Base-by-base conservation (phyloP, 192 early-diverging fungal species). In the Chytriomyces confervae region DNA sequence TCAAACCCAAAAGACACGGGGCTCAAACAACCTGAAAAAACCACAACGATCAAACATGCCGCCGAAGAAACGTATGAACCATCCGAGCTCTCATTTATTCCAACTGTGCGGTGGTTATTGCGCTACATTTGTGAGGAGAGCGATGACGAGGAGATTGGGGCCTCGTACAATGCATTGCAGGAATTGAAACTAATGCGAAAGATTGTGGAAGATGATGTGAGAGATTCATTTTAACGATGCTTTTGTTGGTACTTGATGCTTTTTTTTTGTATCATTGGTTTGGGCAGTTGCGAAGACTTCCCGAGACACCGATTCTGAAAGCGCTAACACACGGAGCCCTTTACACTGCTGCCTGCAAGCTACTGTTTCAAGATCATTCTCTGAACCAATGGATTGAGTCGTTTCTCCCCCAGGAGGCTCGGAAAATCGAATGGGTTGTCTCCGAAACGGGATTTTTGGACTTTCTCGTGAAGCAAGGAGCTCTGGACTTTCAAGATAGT, bases 401-500 rank as follows among this genome's bases (percentile, higher is more conserved):
- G 49, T 24, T 75, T 46, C 62, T 48, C 11, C 61, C 61, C 16
- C 16, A n/a, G 13, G 29, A 53, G 7, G 60, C 20, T 36, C 20
- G 18, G 27, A 61, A 72, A 64, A 27, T 20, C 10, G 66, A 77
- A 16, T 68, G 67, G 66, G 61, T 62, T 6, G 20, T 10, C 20
- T n/a, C 27, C 1, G 53, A 70, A 13, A 60, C 51, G 11, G 51
- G 62, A 9, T 84, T 81, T 74, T 63, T 87, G 78, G 84, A 84
- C 44, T 9, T 66, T 16, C 69, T 87, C 49, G 76, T 79, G n/a
- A 44, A 60, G 18, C 20, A 79, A 16, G 84, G 84, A 6, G 80
- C 72, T 49, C 71, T 85, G 60, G 82, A 85, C 51, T 81, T 87
- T 63, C 81, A 83, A 72, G 60, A 62, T 5, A 80, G 76, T 51